These are phyloP conservation scores for Thecaphora frezii DNA, from an alignment of 1,284 basidiomycete species.

Conservation along the genomic window DNA sequence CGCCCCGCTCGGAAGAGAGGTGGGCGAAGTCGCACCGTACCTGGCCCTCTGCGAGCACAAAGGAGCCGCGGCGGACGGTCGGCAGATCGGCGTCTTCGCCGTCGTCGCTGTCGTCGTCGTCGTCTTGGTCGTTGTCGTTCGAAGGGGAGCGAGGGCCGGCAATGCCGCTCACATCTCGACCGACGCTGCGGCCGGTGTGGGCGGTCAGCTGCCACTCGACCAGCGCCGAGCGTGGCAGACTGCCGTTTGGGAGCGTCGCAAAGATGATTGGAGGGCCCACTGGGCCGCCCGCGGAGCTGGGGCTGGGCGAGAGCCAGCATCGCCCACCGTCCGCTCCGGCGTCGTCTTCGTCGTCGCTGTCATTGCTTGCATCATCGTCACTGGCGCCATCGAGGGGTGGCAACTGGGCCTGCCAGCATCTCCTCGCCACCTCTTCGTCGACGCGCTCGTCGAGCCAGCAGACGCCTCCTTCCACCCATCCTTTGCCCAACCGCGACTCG, in stretches of 20 bases:
- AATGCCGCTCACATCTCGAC: background rate
- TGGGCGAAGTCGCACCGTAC: background rate
- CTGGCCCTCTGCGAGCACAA: background rate
- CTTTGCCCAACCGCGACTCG: conserved; percentile 19
- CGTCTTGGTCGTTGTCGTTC: conserved; percentile 2
- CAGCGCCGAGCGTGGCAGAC: conserved; percentile 36
- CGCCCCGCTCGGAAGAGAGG: background rate
- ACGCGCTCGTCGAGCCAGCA: conserved; percentile 49
- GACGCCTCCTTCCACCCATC: conserved; percentile 52
- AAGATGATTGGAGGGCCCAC: conserved; percentile 30
- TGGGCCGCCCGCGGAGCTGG: background rate
- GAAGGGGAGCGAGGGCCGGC: background rate
- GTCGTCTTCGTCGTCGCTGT: conserved; percentile 7
- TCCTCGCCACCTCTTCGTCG: conserved; percentile 6
- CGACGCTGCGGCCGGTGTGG: conserved; percentile 33
- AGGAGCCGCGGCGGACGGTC: background rate
- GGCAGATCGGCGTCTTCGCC: conserved; percentile 12
- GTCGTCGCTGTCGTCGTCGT: conserved; percentile 33
- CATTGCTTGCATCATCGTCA: background rate
- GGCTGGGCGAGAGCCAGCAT: conserved; percentile 10
- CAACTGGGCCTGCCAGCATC: conserved; percentile 11
- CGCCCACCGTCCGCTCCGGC: conserved; percentile 5
- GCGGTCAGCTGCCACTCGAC: conserved; percentile 57
- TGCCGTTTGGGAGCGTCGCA: conserved; percentile 19
- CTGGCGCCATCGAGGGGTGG: conserved; percentile 4